A percentile compares a stretch with the other conserved stretches of the same genome.
Evolutionary conservation across 768 basidiomycete species (phyloP).

Genomic region (Scleroderma bovista): DNA sequence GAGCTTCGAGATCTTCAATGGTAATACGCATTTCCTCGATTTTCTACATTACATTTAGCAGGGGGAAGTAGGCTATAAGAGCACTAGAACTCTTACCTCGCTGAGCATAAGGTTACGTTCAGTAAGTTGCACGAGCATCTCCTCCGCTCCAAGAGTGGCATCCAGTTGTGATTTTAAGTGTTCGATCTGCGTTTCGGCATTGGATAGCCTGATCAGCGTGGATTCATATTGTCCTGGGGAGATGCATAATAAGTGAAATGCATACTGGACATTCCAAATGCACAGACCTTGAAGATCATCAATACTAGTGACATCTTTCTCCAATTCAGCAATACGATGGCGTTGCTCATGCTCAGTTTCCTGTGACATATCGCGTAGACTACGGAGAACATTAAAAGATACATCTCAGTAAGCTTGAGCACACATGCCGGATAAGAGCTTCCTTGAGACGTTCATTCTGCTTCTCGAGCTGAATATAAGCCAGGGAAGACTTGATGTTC

Average conservation of each 20-base stretch:
- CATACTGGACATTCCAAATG: not conserved
- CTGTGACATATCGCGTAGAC: conserved; percentile 82
- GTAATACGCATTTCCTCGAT: conserved; percentile 97
- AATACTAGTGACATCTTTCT: conserved; percentile 74
- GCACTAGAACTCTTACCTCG: conserved; percentile 50
- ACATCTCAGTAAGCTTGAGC: not conserved
- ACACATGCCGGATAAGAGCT: conserved; percentile 71
- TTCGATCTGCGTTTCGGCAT: conserved; percentile 89
- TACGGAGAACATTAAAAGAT: conserved; percentile 22
- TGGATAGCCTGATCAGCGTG: conserved; percentile 71
- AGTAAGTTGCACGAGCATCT: conserved; percentile 92
- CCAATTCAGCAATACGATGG: conserved; percentile 76
- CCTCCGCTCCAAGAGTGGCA: conserved; percentile 91
- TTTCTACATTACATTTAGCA: conserved; percentile 47
- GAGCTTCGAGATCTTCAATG: conserved; percentile 92
- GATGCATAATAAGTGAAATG: conserved; percentile 2
- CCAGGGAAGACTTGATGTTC: conserved; percentile 51
- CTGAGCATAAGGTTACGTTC: conserved; percentile 89
- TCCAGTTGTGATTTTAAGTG: conserved; percentile 93
- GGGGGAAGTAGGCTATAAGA: not conserved
- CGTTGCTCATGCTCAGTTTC: conserved; percentile 86
- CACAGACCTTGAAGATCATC: conserved; percentile 75
- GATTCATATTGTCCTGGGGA: conserved; percentile 71
- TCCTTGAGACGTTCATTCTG: conserved; percentile 96
- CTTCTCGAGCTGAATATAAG: conserved; percentile 86